Percentiles rank a stretch among this genome's conserved stretches.
Evolutionary conservation across 2,329 filamentous ascomycete species (phyloP).

Genomic region (Penicillium rolfsii): DNA sequence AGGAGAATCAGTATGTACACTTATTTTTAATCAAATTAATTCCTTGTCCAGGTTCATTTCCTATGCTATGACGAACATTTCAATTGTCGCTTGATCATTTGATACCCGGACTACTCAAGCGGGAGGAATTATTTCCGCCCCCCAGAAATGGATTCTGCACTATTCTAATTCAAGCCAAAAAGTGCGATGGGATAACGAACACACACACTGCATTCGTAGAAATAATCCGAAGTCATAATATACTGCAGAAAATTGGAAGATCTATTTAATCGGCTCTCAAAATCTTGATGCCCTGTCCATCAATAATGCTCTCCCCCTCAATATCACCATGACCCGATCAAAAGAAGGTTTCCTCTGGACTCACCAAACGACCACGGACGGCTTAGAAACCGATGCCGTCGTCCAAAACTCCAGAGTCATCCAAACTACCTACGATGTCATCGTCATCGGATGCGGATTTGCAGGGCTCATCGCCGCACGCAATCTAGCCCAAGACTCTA

Average conservation of each 20-base stretch:
- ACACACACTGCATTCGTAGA: neutral
- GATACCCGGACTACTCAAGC: neutral
- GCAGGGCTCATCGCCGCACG: neutral
- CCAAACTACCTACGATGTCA: neutral
- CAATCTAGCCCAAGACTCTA: neutral
- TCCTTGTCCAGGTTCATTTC: neutral
- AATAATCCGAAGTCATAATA: neutral
- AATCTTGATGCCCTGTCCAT: neutral
- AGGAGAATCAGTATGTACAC: too few relatives aligned
- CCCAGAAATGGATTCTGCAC: neutral
- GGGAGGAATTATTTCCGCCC: neutral
- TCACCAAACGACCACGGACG: neutral
- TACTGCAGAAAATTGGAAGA: neutral
- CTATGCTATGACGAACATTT: conserved; percentile 33
- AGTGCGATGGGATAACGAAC: neutral
- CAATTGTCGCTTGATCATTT: neutral
- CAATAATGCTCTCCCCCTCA: neutral
- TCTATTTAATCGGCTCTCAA: neutral
- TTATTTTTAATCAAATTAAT: neutral
- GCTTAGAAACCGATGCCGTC: neutral
- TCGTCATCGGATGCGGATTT: neutral
- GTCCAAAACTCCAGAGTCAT: neutral
- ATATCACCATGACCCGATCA: neutral
- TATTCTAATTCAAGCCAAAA: neutral
- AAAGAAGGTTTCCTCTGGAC: conserved; percentile 1